Base-by-base conservation (phyloP, 2,329 filamentous ascomycete species). In the Tolypocladium endophyticum region DNA sequence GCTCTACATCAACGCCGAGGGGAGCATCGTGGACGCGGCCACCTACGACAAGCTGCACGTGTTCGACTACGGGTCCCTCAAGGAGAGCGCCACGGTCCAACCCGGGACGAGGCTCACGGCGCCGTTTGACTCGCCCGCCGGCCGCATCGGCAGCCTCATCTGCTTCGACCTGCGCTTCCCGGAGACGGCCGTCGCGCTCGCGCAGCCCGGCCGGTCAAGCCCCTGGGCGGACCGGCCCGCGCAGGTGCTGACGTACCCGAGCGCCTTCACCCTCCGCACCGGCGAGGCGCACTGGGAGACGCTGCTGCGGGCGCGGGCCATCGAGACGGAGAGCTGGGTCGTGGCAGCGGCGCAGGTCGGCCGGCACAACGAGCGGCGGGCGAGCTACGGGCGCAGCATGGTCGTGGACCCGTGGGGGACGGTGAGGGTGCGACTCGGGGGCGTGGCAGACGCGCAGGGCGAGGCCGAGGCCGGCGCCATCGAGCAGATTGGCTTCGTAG, bases 101-200 rank as follows among this genome's bases (percentile, higher is more conserved):
- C 81, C 83, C 5, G 91, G 91, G 0, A 72, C 73, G 35, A 65
- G 74, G 2, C 83, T 96, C 47, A 76, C 85, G 1, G 72, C 83
- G 3, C 92, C 92, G 0, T 91, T 94, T 67, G 76, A 83, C n/a
- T 89, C 87, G 0, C 75, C 84, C 0, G 70, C 96, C 14, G 92
- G 92, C 18, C 85, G 84, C 41, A 80, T 97, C 25, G 93, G 91
- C 25, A 79, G 88, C 62, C 80, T 88, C 58, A 95, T 97, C 62
- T 97, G 93, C 76, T 97, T 97, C 72, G 93, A 97, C 75, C 74
- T 97, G 63, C 85, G 92, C 1, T 96, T 94, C 69, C 84, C 91
- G 0, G 90, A 96, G 70, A 82, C 88, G 11, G 83, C 85, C 0
- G 72, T 94, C 12, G 80, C 84, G 1, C 79, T 96, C 23, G 82